A percentile compares a stretch with the other conserved stretches of the same genome.
Conservation (phyloP, 73 alveolate species). For the Paramecium biaurelia region DNA sequence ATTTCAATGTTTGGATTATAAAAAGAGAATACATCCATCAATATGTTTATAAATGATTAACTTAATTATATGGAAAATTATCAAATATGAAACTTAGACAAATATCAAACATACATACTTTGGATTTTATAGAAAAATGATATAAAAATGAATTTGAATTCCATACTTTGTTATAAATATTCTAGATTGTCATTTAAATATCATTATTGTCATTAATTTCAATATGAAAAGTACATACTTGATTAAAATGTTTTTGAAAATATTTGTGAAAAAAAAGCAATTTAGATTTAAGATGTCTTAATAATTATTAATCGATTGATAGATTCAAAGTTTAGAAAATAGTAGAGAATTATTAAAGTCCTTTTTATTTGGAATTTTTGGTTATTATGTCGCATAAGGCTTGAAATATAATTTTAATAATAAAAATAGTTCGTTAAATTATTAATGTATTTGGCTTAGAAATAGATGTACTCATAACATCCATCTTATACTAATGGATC, state of each 20-base stretch:
- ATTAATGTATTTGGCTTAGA: slow-evolving; percentile 25
- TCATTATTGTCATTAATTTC: not conserved
- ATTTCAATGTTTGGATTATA: too few species aligned
- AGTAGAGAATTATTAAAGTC: not conserved
- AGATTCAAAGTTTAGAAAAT: not conserved
- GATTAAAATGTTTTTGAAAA: too few species aligned
- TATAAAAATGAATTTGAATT: not conserved
- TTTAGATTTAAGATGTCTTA: not conserved
- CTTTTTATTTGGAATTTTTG: not conserved
- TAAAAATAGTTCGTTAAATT: slow-evolving; percentile 32
- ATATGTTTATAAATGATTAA: not conserved
- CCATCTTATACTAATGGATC: slow-evolving; percentile 2
- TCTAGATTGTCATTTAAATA: not conserved
- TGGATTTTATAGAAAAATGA: not conserved
- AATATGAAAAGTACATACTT: too few species aligned
- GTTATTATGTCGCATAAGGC: not conserved
- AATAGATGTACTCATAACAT: slow-evolving; percentile 26
- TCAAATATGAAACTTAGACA: not conserved
- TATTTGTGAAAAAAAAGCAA: not conserved
- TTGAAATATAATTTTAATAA: slow-evolving; percentile 10
- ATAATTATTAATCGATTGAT: not conserved
- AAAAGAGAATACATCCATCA: too few species aligned
- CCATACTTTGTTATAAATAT: not conserved
- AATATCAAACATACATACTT: too few species aligned
- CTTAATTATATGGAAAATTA: too few species aligned